A percentile compares a stretch with the other conserved stretches of the same genome.
phyloP scores from a whole-genome alignment of 768 basidiomycete genomes.

The Mycena galericulata region DNA sequence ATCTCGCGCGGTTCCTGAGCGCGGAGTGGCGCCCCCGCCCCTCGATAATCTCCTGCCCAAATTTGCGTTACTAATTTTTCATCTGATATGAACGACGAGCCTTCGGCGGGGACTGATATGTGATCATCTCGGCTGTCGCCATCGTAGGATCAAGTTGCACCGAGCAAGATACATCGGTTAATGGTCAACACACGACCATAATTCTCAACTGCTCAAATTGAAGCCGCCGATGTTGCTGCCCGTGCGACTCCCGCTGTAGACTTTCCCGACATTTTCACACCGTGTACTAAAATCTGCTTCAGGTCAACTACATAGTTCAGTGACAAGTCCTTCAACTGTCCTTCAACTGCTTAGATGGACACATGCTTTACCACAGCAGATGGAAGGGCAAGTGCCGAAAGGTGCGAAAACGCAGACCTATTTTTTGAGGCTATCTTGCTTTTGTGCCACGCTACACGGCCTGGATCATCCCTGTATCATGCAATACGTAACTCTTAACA shows the following conservation, averaged over 20 bases:
- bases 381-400: conserved; percentile 20
- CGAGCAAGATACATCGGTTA: too few relatives aligned
- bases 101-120: not conserved
- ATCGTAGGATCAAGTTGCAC: too few relatives aligned
- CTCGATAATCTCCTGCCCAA: not conserved
- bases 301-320: too few relatives aligned
- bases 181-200: too few relatives aligned
- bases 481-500: conserved; percentile 3
- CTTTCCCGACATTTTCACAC: too few relatives aligned
- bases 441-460: conserved; percentile 22
- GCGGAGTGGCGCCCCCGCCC: not conserved
- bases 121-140: too few relatives aligned
- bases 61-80: too few relatives aligned
- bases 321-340: too few relatives aligned
- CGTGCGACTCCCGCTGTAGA: too few relatives aligned
- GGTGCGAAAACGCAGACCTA: conserved; percentile 21
- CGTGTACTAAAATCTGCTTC: too few relatives aligned
- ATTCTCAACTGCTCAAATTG: too few relatives aligned
- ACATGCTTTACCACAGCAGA: conserved; percentile 21
- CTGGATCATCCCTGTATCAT: conserved; percentile 20
- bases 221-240: too few relatives aligned
- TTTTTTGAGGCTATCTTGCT: conserved; percentile 24
- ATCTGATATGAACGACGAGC: not conserved
- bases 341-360: conserved; percentile 7
- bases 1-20: not conserved